Evolutionary conservation across 106 monocot species (phyloP), one percentile per base, ranked within the genome.

Genomic region (Dendrobium officinale): DNA sequence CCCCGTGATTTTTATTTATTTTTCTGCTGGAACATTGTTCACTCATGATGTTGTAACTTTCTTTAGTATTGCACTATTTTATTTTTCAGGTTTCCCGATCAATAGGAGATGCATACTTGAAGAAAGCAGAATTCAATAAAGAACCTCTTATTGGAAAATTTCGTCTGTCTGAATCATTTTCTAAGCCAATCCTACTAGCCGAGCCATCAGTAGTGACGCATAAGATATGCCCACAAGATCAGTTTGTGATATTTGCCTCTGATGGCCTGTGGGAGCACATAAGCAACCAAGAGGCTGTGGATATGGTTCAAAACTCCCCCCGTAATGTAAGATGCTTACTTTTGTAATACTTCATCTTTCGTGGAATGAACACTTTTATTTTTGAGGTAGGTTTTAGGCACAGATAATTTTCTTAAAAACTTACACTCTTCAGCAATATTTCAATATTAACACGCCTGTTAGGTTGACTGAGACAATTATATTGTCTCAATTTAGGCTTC

Each of bases 91-190:
- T 81, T 43, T 81, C 81, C n/a, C 56, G 81, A 73, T 17, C 75
- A 15, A 81, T 81, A 17, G 81, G 81, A 44, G 81, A 81, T 81
- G 81, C 81, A 44, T 81, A 81, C 73, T 61, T 81, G 75, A 81
- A 81, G 72, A 40, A 24, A 44, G 19, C 75, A 19, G 81, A 81
- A 75, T 81, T 81, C 45, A 81, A 81, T 61, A 19, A 75, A 19
- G 81, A 20, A 42, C 81, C 81, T 75, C 75, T 81, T 42, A 26
- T 81, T 45, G n/a, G 72, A 42, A 81, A 44, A 44, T 81, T 76
- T 42, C 81, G 81, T 51, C 27, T 81, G 44, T 61, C 24, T 76
- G 75, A 81, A 33, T 75, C 81, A 58, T 81, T 81, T 47, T 75
- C 54, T 64, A 81, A 75, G 61, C 75, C 81, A 49, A 81, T 81